Evolutionary conservation across 345 rosid genomes (phyloP).

Genomic region (Melastoma malabathricum): DNA sequence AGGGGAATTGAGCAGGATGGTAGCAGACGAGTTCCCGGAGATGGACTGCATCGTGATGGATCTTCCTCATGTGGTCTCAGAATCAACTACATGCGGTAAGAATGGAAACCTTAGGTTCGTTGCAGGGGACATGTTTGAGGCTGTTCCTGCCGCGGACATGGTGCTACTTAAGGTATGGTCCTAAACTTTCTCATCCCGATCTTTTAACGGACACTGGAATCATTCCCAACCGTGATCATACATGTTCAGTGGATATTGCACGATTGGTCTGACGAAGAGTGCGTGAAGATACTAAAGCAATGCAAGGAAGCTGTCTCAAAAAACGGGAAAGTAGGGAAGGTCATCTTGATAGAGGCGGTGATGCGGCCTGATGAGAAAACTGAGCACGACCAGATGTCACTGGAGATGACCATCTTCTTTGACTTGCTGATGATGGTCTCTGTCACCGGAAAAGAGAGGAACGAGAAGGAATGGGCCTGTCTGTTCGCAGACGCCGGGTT

Average conservation of each 20-base stretch:
- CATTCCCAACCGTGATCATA: no score
- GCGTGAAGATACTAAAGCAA: constrained; percentile 27
- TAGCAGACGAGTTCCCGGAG: constrained; percentile 16
- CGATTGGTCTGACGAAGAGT: constrained; percentile 28
- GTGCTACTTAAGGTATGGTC: constrained; percentile 22
- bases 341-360: constrained; percentile 16
- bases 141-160: constrained; percentile 27
- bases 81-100: constrained; percentile 9
- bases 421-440: constrained; percentile 26
- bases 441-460: constrained; percentile 21
- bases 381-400: constrained; percentile 3
- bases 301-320: constrained; percentile 21
- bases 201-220: no score
- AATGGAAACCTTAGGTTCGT: constrained; percentile 17
- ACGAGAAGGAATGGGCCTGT: constrained; percentile 26
- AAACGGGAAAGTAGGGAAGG: constrained; percentile 11
- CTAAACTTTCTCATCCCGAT: no score
- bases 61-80: constrained; percentile 25
- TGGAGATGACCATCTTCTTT: constrained; percentile 22
- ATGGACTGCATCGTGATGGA: constrained; percentile 26
- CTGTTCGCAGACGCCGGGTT: constrained; percentile 27
- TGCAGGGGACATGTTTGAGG: constrained; percentile 34
- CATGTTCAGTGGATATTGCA: constrained; percentile 25
- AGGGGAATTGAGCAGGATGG: constrained; percentile 19
- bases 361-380: background rate